Percentiles rank a stretch among this genome's conserved stretches.
phyloP scores from a whole-genome alignment of 495 filamentous ascomycete species.

The Penicillium mononematosum region DNA sequence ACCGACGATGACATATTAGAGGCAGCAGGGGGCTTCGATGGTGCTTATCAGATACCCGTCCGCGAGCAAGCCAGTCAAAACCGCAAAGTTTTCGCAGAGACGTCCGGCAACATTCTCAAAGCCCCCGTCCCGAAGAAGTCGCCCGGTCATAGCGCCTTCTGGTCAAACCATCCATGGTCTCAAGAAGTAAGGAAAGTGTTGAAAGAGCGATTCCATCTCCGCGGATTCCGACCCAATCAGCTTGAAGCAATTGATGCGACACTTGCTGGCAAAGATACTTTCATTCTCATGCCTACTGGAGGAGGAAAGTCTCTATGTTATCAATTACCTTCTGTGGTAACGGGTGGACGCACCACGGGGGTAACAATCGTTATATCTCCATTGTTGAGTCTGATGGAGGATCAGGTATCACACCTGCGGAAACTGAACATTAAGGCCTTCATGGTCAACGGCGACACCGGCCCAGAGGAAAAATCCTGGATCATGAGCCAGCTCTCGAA shows the following conservation, averaged over 20 bases:
- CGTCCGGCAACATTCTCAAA: slow-evolving; percentile 49
- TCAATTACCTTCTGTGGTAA: slow-evolving; percentile 86
- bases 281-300: slow-evolving; percentile 96
- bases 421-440: slow-evolving; percentile 74
- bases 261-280: slow-evolving; percentile 78
- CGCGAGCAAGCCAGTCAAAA: slow-evolving; percentile 27
- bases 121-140: slow-evolving; percentile 36
- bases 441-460: slow-evolving; percentile 73
- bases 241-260: slow-evolving; percentile 95
- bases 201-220: slow-evolving; percentile 76
- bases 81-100: slow-evolving; percentile 54
- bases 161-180: slow-evolving; percentile 68
- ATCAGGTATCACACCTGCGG: slow-evolving; percentile 81
- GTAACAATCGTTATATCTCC: slow-evolving; percentile 95
- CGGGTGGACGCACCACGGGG: slow-evolving; percentile 73
- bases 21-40: slow-evolving; percentile 56
- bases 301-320: slow-evolving; percentile 97
- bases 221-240: slow-evolving; percentile 86
- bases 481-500: slow-evolving; percentile 62
- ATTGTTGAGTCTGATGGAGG: slow-evolving; percentile 91
- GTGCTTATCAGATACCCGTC: slow-evolving; percentile 33
- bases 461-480: slow-evolving; percentile 50
- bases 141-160: slow-evolving; percentile 37
- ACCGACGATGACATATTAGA: slow-evolving; percentile 73
- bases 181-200: slow-evolving; percentile 75